phyloP scores from a whole-genome alignment of 2,329 filamentous ascomycete species.

The Zymoseptoria passerinii region DNA sequence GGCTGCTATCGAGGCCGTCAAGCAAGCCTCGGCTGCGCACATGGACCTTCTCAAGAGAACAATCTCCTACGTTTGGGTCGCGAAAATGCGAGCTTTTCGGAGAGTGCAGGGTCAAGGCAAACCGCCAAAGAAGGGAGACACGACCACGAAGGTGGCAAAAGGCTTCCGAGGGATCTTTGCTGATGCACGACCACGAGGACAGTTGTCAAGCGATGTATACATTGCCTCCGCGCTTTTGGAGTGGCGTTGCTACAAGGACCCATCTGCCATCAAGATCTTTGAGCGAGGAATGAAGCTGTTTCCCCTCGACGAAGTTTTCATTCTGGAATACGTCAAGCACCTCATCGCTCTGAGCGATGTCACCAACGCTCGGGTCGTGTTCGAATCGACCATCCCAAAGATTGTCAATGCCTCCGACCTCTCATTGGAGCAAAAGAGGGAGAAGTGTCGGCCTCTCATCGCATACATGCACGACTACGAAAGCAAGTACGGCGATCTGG shows the following conservation, averaged over 20 bases:
- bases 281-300: slow-evolving; percentile 90
- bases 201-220: slow-evolving; percentile 89
- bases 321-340: slow-evolving; percentile 93
- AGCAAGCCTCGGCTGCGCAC: slow-evolving; percentile 62
- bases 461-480: slow-evolving; percentile 93
- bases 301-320: slow-evolving; percentile 85
- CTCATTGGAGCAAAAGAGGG: slow-evolving; percentile 34
- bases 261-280: slow-evolving; percentile 87
- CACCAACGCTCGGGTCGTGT: slow-evolving; percentile 84
- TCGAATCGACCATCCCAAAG: slow-evolving; percentile 84
- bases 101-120: slow-evolving; percentile 77
- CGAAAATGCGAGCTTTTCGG: slow-evolving; percentile 85
- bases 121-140: slow-evolving; percentile 37
- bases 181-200: slow-evolving; percentile 77
- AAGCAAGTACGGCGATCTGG: slow-evolving; percentile 84
- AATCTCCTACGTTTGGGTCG: slow-evolving; percentile 91
- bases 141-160: slow-evolving; percentile 9
- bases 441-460: slow-evolving; percentile 75
- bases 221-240: slow-evolving; percentile 88
- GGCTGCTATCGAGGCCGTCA: slow-evolving; percentile 48
- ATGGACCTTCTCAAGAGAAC: slow-evolving; percentile 70
- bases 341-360: slow-evolving; percentile 86
- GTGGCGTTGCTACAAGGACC: slow-evolving; percentile 91
- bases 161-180: slow-evolving; percentile 84
- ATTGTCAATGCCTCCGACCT: slow-evolving; percentile 58